Conservation (phyloP, 148 eudicot genomes). For the Arctostaphylos glauca region DNA sequence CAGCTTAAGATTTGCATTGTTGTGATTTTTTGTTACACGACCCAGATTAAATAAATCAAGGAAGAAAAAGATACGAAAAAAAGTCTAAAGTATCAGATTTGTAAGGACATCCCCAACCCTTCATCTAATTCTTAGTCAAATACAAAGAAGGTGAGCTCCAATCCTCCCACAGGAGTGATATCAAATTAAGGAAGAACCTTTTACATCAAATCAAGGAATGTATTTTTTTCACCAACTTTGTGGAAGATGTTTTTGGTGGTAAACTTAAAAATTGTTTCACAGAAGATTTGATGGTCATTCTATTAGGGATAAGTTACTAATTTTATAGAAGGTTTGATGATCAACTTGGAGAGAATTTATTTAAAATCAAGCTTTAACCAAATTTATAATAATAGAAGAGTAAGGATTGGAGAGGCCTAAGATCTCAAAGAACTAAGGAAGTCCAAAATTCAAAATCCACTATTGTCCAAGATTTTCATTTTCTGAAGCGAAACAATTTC, state of each 20-base stretch:
- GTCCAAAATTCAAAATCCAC: background rate
- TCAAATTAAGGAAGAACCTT: background rate
- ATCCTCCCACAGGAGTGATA: background rate
- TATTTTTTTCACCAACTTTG: background rate
- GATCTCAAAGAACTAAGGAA: background rate
- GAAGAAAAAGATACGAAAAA: background rate
- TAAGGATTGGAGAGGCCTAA: background rate
- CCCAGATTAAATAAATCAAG: background rate
- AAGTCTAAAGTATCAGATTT: background rate
- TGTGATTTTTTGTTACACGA: background rate
- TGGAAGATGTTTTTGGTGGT: background rate
- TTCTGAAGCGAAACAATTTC: background rate
- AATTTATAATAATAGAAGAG: background rate
- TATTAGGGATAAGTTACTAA: background rate
- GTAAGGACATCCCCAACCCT: background rate
- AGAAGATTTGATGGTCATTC: background rate
- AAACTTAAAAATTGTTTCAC: background rate
- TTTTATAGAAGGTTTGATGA: background rate
- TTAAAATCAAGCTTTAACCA: background rate
- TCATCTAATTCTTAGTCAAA: background rate
- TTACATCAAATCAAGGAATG: background rate
- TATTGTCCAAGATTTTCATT: background rate
- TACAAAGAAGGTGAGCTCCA: background rate
- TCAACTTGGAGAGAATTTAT: background rate
- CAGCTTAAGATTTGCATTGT: background rate